These are phyloP conservation scores for Phanerochaete sordida DNA, from an alignment of 768 basidiomycete species.

Conservation along the genomic window DNA sequence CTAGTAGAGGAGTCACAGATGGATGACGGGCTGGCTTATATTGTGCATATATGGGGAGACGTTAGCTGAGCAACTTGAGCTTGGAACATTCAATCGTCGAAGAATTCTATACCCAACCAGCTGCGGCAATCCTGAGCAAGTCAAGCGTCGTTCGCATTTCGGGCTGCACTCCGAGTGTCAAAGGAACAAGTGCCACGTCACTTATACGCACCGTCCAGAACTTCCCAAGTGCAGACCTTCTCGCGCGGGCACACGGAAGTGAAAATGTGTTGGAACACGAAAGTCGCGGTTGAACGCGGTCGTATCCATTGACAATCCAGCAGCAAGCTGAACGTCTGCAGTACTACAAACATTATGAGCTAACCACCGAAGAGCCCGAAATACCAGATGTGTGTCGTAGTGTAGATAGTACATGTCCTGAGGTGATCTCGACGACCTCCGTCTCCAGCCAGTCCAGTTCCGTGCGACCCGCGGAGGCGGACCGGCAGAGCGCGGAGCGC, in stretches of 20 bases:
- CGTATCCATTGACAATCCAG: slow-evolving; percentile 4
- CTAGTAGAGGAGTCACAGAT: too few relatives aligned
- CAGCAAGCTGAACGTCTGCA: neutral
- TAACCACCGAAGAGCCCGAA: neutral
- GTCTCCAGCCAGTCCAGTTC: neutral
- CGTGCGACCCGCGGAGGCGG: neutral
- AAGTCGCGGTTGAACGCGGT: slow-evolving; percentile 7
- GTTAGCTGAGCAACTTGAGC: too few relatives aligned
- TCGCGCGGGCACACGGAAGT: neutral
- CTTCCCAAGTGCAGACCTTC: too few relatives aligned
- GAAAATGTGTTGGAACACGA: neutral
- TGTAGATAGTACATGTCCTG: neutral
- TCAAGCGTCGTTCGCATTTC: too few relatives aligned
- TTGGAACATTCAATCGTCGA: too few relatives aligned
- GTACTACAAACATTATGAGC: slow-evolving; percentile 3
- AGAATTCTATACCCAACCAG: too few relatives aligned
- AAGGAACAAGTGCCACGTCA: too few relatives aligned
- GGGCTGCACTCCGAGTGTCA: too few relatives aligned
- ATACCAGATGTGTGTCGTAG: neutral
- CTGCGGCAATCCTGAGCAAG: too few relatives aligned
- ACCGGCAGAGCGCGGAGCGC: neutral
- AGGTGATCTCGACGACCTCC: neutral
- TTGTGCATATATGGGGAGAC: too few relatives aligned
- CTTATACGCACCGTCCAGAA: too few relatives aligned
- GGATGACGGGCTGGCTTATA: too few relatives aligned